Evolutionary conservation across 192 early-diverging fungal species (phyloP).

Genomic region (Coemansia asiatica): DNA sequence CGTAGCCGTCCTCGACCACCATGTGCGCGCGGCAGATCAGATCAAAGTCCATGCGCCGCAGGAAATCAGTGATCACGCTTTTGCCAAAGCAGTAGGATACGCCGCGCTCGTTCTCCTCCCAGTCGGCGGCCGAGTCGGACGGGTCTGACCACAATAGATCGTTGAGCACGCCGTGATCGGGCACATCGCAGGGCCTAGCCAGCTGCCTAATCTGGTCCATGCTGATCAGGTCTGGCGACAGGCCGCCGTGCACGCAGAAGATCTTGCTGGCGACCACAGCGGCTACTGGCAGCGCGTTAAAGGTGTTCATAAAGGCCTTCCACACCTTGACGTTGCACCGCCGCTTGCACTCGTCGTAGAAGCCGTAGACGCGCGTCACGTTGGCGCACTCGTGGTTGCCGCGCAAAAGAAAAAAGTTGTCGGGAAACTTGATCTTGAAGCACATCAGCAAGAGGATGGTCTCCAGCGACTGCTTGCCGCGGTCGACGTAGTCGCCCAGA

Average conservation of each 20-base stretch:
- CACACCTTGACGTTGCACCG: slow-evolving; percentile 83
- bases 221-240: slow-evolving; percentile 73
- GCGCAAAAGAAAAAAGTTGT: slow-evolving; percentile 95
- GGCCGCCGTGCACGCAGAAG: slow-evolving; percentile 93
- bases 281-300: slow-evolving; percentile 90
- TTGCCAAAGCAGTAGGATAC: slow-evolving; percentile 93
- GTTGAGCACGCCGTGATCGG: slow-evolving; percentile 88
- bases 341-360: slow-evolving; percentile 97
- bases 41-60: slow-evolving; percentile 85
- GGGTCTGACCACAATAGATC: slow-evolving; percentile 95
- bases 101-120: slow-evolving; percentile 95
- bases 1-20: slow-evolving; percentile 98
- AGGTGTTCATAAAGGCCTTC: slow-evolving; percentile 91
- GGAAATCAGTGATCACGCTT: slow-evolving; percentile 78
- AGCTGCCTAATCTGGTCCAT: slow-evolving; percentile 88
- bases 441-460: slow-evolving; percentile 90
- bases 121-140: slow-evolving; percentile 71
- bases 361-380: slow-evolving; percentile 92
- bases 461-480: slow-evolving; percentile 93
- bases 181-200: slow-evolving; percentile 82
- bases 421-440: slow-evolving; percentile 96
- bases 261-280: slow-evolving; percentile 90
- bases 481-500: slow-evolving; percentile 95
- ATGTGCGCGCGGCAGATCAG: slow-evolving; percentile 91
- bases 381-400: slow-evolving; percentile 97